Conservation (phyloP, 73 alveolate species). For the Uronychia binucleata region DNA sequence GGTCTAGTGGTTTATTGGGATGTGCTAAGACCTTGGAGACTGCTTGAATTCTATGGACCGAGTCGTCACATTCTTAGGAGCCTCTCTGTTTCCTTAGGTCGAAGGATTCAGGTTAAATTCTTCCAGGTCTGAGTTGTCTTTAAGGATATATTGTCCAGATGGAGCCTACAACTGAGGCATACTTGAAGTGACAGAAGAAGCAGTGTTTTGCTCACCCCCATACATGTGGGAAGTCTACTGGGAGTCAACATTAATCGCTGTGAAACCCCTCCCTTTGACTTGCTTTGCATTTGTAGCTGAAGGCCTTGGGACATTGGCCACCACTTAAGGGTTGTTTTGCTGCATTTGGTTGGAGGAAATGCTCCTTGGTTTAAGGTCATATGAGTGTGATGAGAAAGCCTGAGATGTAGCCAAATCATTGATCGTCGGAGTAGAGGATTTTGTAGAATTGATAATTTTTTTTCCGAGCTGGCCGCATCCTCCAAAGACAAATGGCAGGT, state of each 20-base stretch:
- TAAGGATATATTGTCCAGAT: neutral
- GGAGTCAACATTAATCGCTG: too few species aligned
- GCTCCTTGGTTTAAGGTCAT: neutral
- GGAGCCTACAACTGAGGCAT: neutral
- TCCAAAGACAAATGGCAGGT: neutral
- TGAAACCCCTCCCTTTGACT: neutral
- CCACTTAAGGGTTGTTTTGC: neutral
- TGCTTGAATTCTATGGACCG: neutral
- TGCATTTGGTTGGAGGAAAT: neutral
- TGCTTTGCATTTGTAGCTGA: neutral
- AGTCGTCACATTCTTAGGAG: neutral
- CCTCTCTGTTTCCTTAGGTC: neutral
- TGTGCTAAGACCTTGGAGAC: neutral
- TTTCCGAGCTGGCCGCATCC: neutral
- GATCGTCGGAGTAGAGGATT: neutral
- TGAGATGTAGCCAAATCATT: neutral
- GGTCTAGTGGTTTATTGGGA: neutral
- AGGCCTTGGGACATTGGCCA: slow-evolving; percentile 3
- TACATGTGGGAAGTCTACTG: neutral
- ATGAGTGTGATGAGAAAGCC: neutral
- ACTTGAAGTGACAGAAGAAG: neutral
- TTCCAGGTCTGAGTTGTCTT: neutral
- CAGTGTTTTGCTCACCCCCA: neutral
- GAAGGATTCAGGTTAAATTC: neutral
- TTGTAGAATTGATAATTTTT: too few species aligned